phyloP scores from a whole-genome alignment of 2,329 filamentous ascomycete species.

The Hypoxylon sp. region DNA sequence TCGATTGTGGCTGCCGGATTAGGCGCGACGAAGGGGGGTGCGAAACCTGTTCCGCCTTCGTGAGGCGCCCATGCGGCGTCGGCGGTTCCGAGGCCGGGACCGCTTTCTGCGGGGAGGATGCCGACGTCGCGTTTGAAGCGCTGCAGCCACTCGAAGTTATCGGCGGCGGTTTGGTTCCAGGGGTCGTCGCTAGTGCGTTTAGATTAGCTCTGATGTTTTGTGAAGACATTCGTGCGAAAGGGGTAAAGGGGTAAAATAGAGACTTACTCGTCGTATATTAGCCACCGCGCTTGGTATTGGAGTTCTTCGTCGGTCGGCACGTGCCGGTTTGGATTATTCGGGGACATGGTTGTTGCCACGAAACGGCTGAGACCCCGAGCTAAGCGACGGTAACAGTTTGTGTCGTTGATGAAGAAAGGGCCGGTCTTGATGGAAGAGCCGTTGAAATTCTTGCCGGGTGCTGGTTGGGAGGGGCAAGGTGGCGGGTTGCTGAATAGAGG shows the following conservation, averaged over 20 bases:
- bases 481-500: conserved; percentile 26
- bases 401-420: conserved; percentile 69
- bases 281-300: conserved; percentile 74
- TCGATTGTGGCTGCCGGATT: conserved; percentile 55
- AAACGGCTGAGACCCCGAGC: conserved; percentile 68
- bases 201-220: conserved; percentile 6
- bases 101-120: conserved; percentile 63
- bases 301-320: conserved; percentile 73
- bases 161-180: conserved; percentile 75
- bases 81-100: conserved; percentile 63
- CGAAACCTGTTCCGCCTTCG: conserved; percentile 69
- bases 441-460: conserved; percentile 20
- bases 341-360: conserved; percentile 67
- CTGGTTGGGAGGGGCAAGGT: conserved; percentile 18
- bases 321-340: conserved; percentile 72
- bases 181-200: conserved; percentile 66
- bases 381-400: conserved; percentile 72
- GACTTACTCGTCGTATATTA: conserved; percentile 73
- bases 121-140: conserved; percentile 73
- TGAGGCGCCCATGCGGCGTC: conserved; percentile 62
- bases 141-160: conserved; percentile 74
- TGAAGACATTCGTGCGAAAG: background rate
- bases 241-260: no score
- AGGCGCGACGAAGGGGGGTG: conserved; percentile 68
- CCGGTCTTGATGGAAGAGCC: conserved; percentile 49